Base-by-base conservation (phyloP, 2,329 filamentous ascomycete species). In the Drechslerella dactyloides region DNA sequence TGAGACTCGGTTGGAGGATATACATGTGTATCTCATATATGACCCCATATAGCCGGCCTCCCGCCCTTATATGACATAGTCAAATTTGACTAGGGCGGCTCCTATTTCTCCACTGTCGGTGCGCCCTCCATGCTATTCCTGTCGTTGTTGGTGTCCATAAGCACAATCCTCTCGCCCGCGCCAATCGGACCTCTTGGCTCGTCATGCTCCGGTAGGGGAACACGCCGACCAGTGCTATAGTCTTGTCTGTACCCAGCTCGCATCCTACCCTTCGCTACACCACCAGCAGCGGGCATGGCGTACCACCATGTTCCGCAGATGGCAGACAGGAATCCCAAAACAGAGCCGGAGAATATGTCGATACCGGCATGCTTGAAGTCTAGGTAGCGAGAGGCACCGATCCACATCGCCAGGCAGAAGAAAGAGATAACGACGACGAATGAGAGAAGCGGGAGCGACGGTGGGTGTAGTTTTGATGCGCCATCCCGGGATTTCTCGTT, bases 261-360 rank as follows among this genome's bases (percentile, higher is more conserved):
- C 11, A 68, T 57, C 13, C 69, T 57, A 13, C 69, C 69, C 33
- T 68, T 73, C 13, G 57, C 69, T 17, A 73, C 69, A 21, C 69
- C 69, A 19, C 69, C 69, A 0, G 62, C 63, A 11, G 69, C 61
- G 7, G 69, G 69, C 57, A 66, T 64, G 24, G 69, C 69, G 42
- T 73, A 73, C 69, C 69, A 73, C 69, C 69, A 73, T 2, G 62
- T 63, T 15, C 57, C 56, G n/a, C 61, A 66, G 13, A 73, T 57
- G 7, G 69, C 69, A 17, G 56, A 62, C 19, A 68, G 56, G 46
- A 73, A 66, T 11, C 69, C 69, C n/a, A 68, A 15, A 8, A 27
- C 48, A 1, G 69, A 62, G 6, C 69, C 69, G 13, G 69, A 21
- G 30, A 73, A 68, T 21, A 73, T 62, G 30, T 73, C 69, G 23